A percentile compares a stretch with the other conserved stretches of the same genome.
These are phyloP conservation scores for Suillus clintonianus DNA, from an alignment of 768 basidiomycete species.

Conservation along the genomic window DNA sequence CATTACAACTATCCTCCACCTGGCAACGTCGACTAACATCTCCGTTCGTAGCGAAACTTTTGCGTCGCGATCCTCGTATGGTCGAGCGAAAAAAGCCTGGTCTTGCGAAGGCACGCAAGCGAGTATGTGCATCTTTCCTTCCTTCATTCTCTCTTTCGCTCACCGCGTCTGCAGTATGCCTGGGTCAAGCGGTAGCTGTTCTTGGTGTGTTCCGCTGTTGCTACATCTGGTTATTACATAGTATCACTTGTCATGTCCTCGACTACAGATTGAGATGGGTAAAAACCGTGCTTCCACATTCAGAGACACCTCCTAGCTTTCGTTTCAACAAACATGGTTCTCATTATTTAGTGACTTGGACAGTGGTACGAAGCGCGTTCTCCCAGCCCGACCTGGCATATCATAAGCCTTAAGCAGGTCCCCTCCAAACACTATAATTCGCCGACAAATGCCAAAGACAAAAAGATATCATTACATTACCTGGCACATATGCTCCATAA, in stretches of 20 bases:
- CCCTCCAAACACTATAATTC: background rate
- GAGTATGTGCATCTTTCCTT: constrained; percentile 52
- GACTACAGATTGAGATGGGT: too few species aligned
- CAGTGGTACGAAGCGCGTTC: too few species aligned
- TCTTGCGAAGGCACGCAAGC: constrained; percentile 87
- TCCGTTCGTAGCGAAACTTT: constrained; percentile 64
- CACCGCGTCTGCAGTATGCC: constrained; percentile 55
- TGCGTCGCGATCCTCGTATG: constrained; percentile 94
- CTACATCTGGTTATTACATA: background rate
- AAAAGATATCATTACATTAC: constrained; percentile 3
- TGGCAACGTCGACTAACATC: background rate
- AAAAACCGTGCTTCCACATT: too few species aligned
- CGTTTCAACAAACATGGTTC: too few species aligned
- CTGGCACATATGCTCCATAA: background rate
- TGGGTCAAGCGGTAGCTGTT: constrained; percentile 91
- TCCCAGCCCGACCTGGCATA: too few species aligned
- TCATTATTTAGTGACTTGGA: too few species aligned
- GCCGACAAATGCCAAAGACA: background rate
- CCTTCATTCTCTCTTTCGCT: background rate
- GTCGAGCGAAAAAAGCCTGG: constrained; percentile 99
- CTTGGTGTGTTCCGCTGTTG: background rate
- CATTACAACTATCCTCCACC: background rate
- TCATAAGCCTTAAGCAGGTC: too few species aligned
- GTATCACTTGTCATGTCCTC: too few species aligned
- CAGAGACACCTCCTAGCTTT: too few species aligned